Conservation (phyloP, 805 yeast genomes). For the Metschnikowia dekortorum region DNA sequence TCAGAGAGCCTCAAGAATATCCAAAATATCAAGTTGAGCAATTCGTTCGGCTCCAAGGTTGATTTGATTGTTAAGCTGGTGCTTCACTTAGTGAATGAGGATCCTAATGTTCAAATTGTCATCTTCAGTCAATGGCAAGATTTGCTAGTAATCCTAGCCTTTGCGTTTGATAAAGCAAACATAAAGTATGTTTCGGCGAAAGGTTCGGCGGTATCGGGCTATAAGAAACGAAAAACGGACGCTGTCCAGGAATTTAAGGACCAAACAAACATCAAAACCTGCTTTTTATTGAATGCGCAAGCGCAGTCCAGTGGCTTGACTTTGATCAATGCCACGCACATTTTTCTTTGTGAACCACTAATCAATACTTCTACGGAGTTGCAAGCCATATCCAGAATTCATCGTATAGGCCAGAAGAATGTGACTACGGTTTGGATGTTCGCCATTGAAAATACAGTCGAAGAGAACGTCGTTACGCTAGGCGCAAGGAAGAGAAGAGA, state of each 20-base stretch:
- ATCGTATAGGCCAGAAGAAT: slow-evolving; percentile 82
- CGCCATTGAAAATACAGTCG: slow-evolving; percentile 77
- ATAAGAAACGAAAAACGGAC: slow-evolving; percentile 3
- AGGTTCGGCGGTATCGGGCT: slow-evolving; percentile 23
- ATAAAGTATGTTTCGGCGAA: slow-evolving; percentile 55
- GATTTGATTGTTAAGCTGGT: slow-evolving; percentile 77
- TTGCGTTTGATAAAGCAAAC: slow-evolving; percentile 58
- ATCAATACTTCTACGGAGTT: slow-evolving; percentile 82
- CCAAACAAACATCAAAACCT: slow-evolving; percentile 57
- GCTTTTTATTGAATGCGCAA: slow-evolving; percentile 79
- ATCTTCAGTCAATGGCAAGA: slow-evolving; percentile 88
- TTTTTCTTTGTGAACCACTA: slow-evolving; percentile 87
- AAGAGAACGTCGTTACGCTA: slow-evolving; percentile 75
- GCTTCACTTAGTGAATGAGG: slow-evolving; percentile 53
- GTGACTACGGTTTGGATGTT: slow-evolving; percentile 92
- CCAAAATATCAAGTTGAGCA: slow-evolving; percentile 25
- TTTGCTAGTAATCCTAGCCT: slow-evolving; percentile 59
- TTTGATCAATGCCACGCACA: slow-evolving; percentile 86
- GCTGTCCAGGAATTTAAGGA: slow-evolving; percentile 56
- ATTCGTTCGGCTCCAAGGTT: slow-evolving; percentile 75
- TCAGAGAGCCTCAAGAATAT: slow-evolving; percentile 42
- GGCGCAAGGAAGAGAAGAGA: slow-evolving; percentile 58
- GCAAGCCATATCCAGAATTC: slow-evolving; percentile 90
- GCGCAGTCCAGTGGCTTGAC: slow-evolving; percentile 91
- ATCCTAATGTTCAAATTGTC: slow-evolving; percentile 70